A percentile compares a stretch with the other conserved stretches of the same genome.
phyloP scores from a whole-genome alignment of 331 rosid genomes.

The Rhamnella rubrinervis region DNA sequence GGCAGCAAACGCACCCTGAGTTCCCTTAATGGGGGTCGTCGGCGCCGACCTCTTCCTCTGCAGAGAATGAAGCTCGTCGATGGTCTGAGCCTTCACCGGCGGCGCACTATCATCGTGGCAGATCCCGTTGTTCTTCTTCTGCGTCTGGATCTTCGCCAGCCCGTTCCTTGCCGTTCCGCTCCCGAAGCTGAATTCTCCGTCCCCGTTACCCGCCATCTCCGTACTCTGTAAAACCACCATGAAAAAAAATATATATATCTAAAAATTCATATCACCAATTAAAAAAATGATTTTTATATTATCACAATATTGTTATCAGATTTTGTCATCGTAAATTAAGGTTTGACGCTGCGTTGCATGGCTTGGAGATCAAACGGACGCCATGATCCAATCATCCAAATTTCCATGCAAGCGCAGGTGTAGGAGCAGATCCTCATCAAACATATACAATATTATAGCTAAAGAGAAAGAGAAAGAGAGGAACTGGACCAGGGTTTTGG shows the following conservation, averaged over 20 bases:
- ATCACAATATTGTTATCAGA: too few species aligned
- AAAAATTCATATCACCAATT: too few species aligned
- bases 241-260: neutral
- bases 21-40: conserved; percentile 48
- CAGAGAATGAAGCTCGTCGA: conserved; percentile 80
- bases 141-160: conserved; percentile 58
- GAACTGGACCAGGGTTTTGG: conserved; percentile 16
- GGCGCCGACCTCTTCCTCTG: conserved; percentile 82
- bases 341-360: too few species aligned
- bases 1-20: conserved; percentile 29
- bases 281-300: neutral
- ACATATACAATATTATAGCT: neutral
- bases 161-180: conserved; percentile 43
- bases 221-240: neutral
- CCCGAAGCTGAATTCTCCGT: conserved; percentile 29
- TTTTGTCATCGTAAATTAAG: too few species aligned
- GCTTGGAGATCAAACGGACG: too few species aligned
- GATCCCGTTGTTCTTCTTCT: conserved; percentile 35
- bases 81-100: conserved; percentile 76
- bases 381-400: too few species aligned
- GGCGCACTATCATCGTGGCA: conserved; percentile 74
- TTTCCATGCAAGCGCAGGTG: too few species aligned
- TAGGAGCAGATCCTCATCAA: too few species aligned
- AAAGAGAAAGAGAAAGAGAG: neutral
- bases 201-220: conserved; percentile 22